phyloP scores from a whole-genome alignment of 768 basidiomycete genomes.

The Mycena amicta region DNA sequence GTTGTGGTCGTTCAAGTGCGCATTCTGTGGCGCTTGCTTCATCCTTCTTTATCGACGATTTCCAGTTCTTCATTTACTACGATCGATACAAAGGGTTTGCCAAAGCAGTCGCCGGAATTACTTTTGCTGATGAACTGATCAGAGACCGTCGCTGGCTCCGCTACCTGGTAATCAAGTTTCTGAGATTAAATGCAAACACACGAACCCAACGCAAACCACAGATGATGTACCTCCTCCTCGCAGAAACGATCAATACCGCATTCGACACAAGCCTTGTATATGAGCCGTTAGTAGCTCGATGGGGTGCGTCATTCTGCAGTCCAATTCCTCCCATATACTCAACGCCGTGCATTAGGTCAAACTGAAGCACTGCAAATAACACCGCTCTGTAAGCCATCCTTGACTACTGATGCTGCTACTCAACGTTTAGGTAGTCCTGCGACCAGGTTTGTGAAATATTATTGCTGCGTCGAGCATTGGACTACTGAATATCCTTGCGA shows the following conservation, averaged over 20 bases:
- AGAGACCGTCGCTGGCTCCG: slow-evolving; percentile 12
- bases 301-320: slow-evolving; percentile 7
- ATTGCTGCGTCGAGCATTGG: too few species aligned
- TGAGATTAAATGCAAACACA: too few species aligned
- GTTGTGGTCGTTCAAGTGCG: slow-evolving; percentile 9
- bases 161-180: slow-evolving; percentile 5
- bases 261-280: slow-evolving; percentile 21
- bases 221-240: slow-evolving; percentile 20
- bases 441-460: slow-evolving; percentile 4
- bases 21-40: neutral
- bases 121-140: neutral
- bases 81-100: slow-evolving; percentile 6
- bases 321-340: neutral
- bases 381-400: slow-evolving; percentile 1
- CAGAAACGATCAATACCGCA: slow-evolving; percentile 16
- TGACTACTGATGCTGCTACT: neutral
- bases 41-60: neutral
- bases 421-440: slow-evolving; percentile 3
- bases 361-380: neutral
- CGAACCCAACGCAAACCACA: too few species aligned
- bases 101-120: neutral
- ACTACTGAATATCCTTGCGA: neutral
- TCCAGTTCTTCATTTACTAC: slow-evolving; percentile 11
- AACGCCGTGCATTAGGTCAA: neutral
- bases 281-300: slow-evolving; percentile 16